Base-by-base conservation (phyloP, 805 yeast genomes). In the Wickerhamiella nectarea region DNA sequence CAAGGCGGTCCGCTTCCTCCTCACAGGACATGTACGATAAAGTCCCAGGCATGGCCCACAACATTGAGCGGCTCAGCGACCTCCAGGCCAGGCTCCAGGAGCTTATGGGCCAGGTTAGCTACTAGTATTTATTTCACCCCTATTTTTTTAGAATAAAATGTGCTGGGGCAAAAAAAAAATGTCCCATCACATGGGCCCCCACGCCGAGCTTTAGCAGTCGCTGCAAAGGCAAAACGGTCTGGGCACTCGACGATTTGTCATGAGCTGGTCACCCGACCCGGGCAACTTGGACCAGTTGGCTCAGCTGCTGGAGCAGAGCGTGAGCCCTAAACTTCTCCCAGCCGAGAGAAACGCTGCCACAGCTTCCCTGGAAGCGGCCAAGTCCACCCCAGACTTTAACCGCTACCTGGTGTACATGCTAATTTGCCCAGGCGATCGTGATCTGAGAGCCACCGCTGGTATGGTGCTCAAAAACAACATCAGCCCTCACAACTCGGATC, bases 371-470 rank as follows among this genome's bases (percentile, higher is more conserved):
- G 72, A 71, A 15, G 74, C 71, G 36, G 94, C 94, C 19, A 72
- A 75, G 49, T 48, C 56, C 12, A 83, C 80, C 54, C 78, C 84
- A 0, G 93, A 86, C 59, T 74, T 85, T 52, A 80, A 80, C 53
- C 83, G 83, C 59, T 89, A 89, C 60, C 66, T 89, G 22, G 69
- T 83, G 29, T 75, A 74, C 54, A 70, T 87, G 36, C 67, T 91
- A 33, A 73, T 82, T 15, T 60, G 62, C 33, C 78, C 77, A 58
- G 9, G 64, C 71, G 8, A 52, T 63, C 21, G 62, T 64, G n/a
- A 61, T 75, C 0, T 76, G 8, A 70, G 95, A 42, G 95, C 95
- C 0, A 78, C 94, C 0, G 89, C 96, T 1, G 98, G 97, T 8
- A 62, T 87, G 47, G 68, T 78, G 55, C 70, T 91, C 60, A 89